Evolutionary conservation across 306 rosid genomes (phyloP), one percentile per base, ranked within the genome.

Genomic region (Prunus fruticosa): DNA sequence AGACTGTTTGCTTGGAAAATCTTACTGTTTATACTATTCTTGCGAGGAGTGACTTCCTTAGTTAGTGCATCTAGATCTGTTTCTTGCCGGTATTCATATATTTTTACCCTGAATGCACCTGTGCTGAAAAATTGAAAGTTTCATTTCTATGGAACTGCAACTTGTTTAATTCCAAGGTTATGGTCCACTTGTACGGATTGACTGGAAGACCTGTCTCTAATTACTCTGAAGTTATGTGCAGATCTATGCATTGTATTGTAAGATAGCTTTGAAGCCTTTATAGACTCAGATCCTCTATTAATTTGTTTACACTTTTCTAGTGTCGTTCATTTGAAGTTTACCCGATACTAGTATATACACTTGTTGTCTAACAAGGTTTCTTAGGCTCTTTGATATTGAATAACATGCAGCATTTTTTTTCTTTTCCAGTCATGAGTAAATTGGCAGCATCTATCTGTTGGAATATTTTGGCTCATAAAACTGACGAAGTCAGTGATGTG

Each of bases 391-490:
- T 71, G 46, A 38, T 41, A 14, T 58, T 62, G 3, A 45, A 45
- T 38, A 63, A 71, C 28, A 8, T 71, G 43, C 9, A 4, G 16
- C 56, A 30, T 22, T 71, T 51, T 69, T 78, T 69, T 88, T 81
- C 23, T 79, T 25, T 82, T 86, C 72, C 97, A 95, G 99, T 91
- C 64, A 84, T 90, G 97, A 84, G 87, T 41, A 72, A 71, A 22
- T 78, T 89, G 87, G 83, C 88, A 11, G 92, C 93, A 38, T 88
- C 97, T 18, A 83, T 95, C 75, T 95, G 96, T 86, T 95, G 97
- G 98, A 95, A 95, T 83, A 87, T 95, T 88, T 81, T 95, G 86
- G 98, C 97, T 18, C 93, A 90, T 82, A 95, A 90, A 90, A 92
- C 90, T 32, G 97, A 95, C 63, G 97, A 95, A 68, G 82, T 88